phyloP scores from a whole-genome alignment of 805 yeast genomes.

The Candida maris region DNA sequence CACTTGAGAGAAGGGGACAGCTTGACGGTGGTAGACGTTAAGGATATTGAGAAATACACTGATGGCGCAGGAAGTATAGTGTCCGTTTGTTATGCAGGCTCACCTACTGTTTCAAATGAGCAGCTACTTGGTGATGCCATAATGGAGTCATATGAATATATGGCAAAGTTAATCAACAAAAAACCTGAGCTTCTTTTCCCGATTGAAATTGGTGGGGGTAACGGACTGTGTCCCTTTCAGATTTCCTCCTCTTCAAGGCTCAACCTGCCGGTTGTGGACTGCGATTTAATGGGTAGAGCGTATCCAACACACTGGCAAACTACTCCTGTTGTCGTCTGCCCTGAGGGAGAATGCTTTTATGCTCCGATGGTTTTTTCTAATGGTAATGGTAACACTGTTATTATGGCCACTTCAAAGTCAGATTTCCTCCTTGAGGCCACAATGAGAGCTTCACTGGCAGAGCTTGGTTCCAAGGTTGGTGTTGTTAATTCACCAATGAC shows the following conservation, averaged over 20 bases:
- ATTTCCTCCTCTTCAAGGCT: slow-evolving; percentile 15
- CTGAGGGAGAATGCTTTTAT: slow-evolving; percentile 20
- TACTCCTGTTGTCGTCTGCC: slow-evolving; percentile 30
- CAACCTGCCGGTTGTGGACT: slow-evolving; percentile 32
- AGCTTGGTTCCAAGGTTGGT: slow-evolving; percentile 37
- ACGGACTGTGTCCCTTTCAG: slow-evolving; percentile 34
- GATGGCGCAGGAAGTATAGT: slow-evolving; percentile 35
- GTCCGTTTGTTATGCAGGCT: no score
- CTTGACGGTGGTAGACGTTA: slow-evolving; percentile 32
- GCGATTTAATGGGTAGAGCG: slow-evolving; percentile 47
- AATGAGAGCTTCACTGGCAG: slow-evolving; percentile 39
- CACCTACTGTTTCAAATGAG: slow-evolving; percentile 44
- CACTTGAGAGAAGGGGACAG: slow-evolving; percentile 32
- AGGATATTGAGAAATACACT: slow-evolving; percentile 26
- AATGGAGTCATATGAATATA: slow-evolving; percentile 26
- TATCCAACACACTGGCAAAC: slow-evolving; percentile 41
- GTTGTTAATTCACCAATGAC: slow-evolving; percentile 27
- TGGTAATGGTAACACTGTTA: slow-evolving; percentile 39
- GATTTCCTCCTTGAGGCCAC: slow-evolving; percentile 34
- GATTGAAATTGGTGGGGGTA: slow-evolving; percentile 42
- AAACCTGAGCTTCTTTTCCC: slow-evolving; percentile 24
- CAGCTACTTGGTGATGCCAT: slow-evolving; percentile 38
- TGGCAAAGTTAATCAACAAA: slow-evolving; percentile 23
- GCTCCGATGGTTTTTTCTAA: slow-evolving; percentile 25
- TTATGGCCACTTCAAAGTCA: slow-evolving; percentile 30